A percentile compares a stretch with the other conserved stretches of the same genome.
Conservation (phyloP, 2,329 filamentous ascomycete species). For the Penicillium sp. region DNA sequence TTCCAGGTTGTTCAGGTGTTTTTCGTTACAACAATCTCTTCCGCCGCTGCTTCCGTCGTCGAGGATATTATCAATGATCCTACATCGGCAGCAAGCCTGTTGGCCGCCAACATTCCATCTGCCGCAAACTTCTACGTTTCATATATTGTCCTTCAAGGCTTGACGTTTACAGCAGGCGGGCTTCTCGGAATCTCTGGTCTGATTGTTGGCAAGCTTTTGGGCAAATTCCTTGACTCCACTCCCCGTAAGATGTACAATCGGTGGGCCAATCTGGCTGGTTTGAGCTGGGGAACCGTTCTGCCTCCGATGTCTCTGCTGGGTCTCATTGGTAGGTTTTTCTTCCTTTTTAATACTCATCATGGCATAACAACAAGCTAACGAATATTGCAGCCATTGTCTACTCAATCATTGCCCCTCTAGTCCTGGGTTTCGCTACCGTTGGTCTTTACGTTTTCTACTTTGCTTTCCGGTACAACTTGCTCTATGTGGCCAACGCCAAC, state of each 20-base stretch:
- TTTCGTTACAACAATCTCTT: conserved; percentile 76
- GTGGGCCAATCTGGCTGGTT: conserved; percentile 68
- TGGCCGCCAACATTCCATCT: conserved; percentile 71
- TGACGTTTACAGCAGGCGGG: conserved; percentile 70
- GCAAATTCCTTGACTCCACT: conserved; percentile 69
- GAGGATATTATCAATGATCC: conserved; percentile 62
- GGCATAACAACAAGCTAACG: conserved; percentile 13
- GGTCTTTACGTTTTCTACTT: conserved; percentile 79
- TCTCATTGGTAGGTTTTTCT: conserved; percentile 62
- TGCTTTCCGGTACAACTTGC: conserved; percentile 84
- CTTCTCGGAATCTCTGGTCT: conserved; percentile 73
- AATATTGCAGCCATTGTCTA: conserved; percentile 67
- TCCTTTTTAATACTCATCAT: not conserved
- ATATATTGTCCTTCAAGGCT: conserved; percentile 89
- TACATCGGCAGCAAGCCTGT: conserved; percentile 55
- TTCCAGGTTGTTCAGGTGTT: conserved; percentile 79
- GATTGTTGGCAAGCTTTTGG: conserved; percentile 67
- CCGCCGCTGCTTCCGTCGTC: conserved; percentile 69
- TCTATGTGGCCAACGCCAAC: conserved; percentile 77
- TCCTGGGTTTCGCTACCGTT: conserved; percentile 75
- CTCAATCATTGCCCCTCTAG: conserved; percentile 78
- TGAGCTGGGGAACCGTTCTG: conserved; percentile 80
- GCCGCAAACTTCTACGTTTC: conserved; percentile 93
- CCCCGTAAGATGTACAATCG: conserved; percentile 76
- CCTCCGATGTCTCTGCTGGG: conserved; percentile 78